Conservation (phyloP, 1,284 basidiomycete genomes). For the Ceratobasidium sp. region DNA sequence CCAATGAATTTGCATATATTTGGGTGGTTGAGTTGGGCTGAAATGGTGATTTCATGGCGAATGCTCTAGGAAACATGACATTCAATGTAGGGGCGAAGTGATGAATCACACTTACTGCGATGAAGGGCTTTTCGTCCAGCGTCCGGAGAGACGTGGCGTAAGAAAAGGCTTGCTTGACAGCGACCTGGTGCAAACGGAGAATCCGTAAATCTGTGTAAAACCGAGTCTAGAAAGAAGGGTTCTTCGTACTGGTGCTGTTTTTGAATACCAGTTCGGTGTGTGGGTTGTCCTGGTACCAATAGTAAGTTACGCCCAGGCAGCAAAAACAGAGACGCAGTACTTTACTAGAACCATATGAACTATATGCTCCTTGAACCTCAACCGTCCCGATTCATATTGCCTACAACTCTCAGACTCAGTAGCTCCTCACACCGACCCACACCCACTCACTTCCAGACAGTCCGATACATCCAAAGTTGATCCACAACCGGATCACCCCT, state of each 20-base stretch:
- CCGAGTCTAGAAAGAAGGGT: background rate
- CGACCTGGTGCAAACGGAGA: background rate
- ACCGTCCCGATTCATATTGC: no score
- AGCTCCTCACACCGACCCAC: background rate
- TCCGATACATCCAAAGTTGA: slow-evolving; percentile 16
- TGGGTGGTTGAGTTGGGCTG: slow-evolving; percentile 31
- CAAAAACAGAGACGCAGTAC: background rate
- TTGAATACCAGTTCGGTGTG: slow-evolving; percentile 37
- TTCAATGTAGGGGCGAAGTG: background rate
- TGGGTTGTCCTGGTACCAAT: slow-evolving; percentile 13
- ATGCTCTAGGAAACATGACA: background rate
- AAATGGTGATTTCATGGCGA: slow-evolving; percentile 22
- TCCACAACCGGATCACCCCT: background rate
- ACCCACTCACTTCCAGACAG: slow-evolving; percentile 29
- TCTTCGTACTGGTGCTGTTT: slow-evolving; percentile 12
- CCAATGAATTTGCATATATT: slow-evolving; percentile 30
- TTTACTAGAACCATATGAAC: slow-evolving; percentile 17
- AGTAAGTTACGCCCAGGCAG: no score
- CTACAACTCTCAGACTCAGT: no score
- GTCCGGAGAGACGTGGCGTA: no score
- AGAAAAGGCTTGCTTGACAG: slow-evolving; percentile 3
- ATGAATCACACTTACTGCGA: background rate
- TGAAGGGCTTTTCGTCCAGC: no score
- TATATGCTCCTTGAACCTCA: no score
- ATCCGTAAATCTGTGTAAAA: background rate